Conservation (phyloP, 2,329 filamentous ascomycete genomes). For the Hypoxylon sp. region DNA sequence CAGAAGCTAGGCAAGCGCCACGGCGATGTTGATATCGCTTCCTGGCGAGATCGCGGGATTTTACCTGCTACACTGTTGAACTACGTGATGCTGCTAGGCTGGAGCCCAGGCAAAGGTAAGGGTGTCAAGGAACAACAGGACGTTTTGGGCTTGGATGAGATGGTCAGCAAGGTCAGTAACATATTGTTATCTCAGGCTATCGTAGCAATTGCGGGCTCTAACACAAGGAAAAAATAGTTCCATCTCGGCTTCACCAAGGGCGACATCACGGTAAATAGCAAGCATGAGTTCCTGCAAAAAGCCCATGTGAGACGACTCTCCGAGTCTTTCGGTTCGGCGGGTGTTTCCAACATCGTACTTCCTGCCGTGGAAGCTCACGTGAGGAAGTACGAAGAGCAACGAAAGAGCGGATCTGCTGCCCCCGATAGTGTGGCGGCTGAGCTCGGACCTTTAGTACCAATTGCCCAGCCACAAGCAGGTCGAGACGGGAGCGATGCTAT, state of each 20-base stretch:
- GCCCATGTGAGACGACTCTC: slow-evolving; percentile 42
- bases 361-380: slow-evolving; percentile 32
- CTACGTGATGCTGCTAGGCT: slow-evolving; percentile 88
- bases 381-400: slow-evolving; percentile 34
- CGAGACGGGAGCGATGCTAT: background rate
- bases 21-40: slow-evolving; percentile 65
- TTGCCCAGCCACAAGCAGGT: slow-evolving; percentile 3
- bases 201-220: slow-evolving; percentile 40
- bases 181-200: background rate
- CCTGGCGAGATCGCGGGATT: slow-evolving; percentile 64
- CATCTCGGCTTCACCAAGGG: slow-evolving; percentile 91
- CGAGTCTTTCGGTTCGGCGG: background rate
- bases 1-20: slow-evolving; percentile 92
- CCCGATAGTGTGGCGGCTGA: slow-evolving; percentile 21
- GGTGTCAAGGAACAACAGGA: slow-evolving; percentile 68
- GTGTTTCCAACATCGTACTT: slow-evolving; percentile 29
- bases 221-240: slow-evolving; percentile 66
- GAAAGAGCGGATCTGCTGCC: slow-evolving; percentile 2
- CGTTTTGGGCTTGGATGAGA: slow-evolving; percentile 77
- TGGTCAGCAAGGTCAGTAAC: slow-evolving; percentile 75
- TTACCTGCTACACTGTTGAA: slow-evolving; percentile 74
- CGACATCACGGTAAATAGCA: slow-evolving; percentile 87
- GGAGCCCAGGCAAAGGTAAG: slow-evolving; percentile 70
- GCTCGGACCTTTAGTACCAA: slow-evolving; percentile 36
- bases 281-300: slow-evolving; percentile 82